Base-by-base conservation (phyloP, 305 asterid species). In the Withania somnifera region DNA sequence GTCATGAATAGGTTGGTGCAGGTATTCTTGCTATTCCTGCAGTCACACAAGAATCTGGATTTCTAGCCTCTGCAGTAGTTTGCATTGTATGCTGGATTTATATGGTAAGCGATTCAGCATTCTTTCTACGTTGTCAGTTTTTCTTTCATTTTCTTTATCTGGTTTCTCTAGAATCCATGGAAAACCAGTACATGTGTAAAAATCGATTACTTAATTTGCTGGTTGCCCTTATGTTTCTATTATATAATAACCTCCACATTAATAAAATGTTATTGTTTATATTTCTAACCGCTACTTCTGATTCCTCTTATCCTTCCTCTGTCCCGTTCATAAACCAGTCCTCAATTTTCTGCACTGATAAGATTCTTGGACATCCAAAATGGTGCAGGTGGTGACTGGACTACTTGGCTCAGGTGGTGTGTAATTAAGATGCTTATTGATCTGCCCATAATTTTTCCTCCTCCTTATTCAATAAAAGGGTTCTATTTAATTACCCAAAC, bases 11-110 rank as follows among this genome's bases (percentile, higher is more conserved):
- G 98, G 85, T 95, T 64, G 98, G 98, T 50, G 98, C 97, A 50
- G 98, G 98, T 63, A 93, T 95, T 84, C 98, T 95, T 77, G 98
- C 98, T 53, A 92, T 95, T 88, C 98, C 98, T 78, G 95, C 98
- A 52, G 98, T 95, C 84, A 95, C 98, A 20, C 97, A 91, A 90
- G 98, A 95, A 85, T 75, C 98, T 88, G 98, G 98, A 77, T 95
- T 95, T 86, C 86, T 93, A 71, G 94, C 98, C 85, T 93, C 98
- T 76, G 91, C 97, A 17, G 84, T 90, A 45, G 88, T 76, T 81
- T 93, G 98, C 91, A 89, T 93, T 87, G 57, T 87, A 15, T 91
- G 98, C 90, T 95, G 98, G 98, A 84, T 91, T 45, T 95, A 85
- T 86, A 95, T 95, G 98, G 98, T 93, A 90, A 78, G 19, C 54